phyloP scores from a whole-genome alignment of 129 eudicot species.

The Solidago caesia region DNA sequence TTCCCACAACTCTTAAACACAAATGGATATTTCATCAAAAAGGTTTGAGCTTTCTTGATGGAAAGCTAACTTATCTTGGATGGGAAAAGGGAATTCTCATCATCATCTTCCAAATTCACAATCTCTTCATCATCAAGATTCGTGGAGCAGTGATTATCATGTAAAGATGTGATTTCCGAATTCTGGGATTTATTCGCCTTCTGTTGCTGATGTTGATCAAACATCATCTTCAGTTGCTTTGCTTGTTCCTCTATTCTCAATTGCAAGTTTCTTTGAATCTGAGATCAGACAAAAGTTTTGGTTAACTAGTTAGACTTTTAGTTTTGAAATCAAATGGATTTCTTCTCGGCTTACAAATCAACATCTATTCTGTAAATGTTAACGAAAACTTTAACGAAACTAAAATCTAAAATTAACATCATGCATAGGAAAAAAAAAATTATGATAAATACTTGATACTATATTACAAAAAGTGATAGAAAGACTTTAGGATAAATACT shows the following conservation, averaged over 20 bases:
- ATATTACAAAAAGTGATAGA: not conserved
- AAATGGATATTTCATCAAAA: constrained; percentile 16
- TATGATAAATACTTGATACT: not conserved
- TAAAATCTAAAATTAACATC: not conserved
- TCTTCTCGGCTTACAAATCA: not conserved
- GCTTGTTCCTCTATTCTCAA: constrained; percentile 82
- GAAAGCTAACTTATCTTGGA: constrained; percentile 49
- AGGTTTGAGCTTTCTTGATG: constrained; percentile 4
- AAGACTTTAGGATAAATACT: not conserved
- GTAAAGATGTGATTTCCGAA: constrained; percentile 35
- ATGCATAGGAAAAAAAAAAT: not conserved
- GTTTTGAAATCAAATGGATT: constrained; percentile 2
- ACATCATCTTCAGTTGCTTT: constrained; percentile 66
- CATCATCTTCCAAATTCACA: constrained; percentile 38
- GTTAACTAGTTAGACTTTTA: constrained; percentile 23
- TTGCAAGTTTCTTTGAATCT: constrained; percentile 77
- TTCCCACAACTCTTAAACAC: constrained; percentile 13
- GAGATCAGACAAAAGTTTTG: not conserved
- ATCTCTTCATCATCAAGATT: constrained; percentile 33
- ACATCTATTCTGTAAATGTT: not conserved
- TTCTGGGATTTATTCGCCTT: constrained; percentile 34
- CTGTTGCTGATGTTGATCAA: constrained; percentile 71
- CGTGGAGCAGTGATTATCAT: constrained; percentile 24
- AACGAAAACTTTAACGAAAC: no score
- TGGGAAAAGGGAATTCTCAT: constrained; percentile 37